Percentiles rank a stretch among this genome's conserved stretches.
phyloP scores from a whole-genome alignment of 192 early-diverging fungal species.

The Ambispora gerdemannii region DNA sequence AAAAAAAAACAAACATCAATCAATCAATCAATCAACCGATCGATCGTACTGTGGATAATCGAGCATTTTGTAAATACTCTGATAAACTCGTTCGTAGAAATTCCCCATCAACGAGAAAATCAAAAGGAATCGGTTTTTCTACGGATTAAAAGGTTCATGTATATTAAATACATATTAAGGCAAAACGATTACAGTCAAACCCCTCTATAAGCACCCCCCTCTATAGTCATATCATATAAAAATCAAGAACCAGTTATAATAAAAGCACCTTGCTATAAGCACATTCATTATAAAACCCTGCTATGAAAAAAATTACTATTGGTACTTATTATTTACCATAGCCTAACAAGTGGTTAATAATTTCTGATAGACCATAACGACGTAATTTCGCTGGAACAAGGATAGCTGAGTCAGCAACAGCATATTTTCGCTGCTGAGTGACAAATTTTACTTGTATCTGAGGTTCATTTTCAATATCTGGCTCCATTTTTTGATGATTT shows the following conservation, averaged over 20 bases:
- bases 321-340: slow-evolving; percentile 27
- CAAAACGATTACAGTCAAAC: no score
- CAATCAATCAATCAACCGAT: background rate
- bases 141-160: no score
- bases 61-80: slow-evolving; percentile 66
- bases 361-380: slow-evolving; percentile 88
- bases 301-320: no score
- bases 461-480: no score
- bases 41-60: slow-evolving; percentile 58
- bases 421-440: slow-evolving; percentile 69
- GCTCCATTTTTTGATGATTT: no score
- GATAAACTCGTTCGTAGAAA: slow-evolving; percentile 77
- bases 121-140: slow-evolving; percentile 82
- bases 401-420: slow-evolving; percentile 80
- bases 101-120: slow-evolving; percentile 91
- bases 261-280: no score
- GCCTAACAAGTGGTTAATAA: slow-evolving; percentile 86
- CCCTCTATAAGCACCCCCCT: no score
- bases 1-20: background rate
- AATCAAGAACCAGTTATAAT: no score
- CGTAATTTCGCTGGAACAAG: slow-evolving; percentile 81
- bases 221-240: no score
- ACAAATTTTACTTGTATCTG: slow-evolving; percentile 86
- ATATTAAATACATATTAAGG: no score
- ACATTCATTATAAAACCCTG: no score